phyloP scores from a whole-genome alignment of 768 basidiomycete species.

The Tylopilus sp. region DNA sequence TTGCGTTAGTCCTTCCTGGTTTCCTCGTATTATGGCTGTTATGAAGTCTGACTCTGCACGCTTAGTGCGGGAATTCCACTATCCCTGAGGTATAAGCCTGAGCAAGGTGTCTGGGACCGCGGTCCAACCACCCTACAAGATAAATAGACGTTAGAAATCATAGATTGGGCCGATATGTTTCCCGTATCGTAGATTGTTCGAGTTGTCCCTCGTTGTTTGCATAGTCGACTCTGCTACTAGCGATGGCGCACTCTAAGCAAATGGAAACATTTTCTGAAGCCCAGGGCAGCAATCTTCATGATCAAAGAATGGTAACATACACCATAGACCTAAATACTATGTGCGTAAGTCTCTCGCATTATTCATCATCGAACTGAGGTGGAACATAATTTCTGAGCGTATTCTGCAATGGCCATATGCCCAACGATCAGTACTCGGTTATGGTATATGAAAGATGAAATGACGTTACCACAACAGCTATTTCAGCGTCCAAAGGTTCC shows the following conservation, averaged over 20 bases:
- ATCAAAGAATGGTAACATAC: not conserved
- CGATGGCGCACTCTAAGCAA: too few species aligned
- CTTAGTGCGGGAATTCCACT: constrained; percentile 16
- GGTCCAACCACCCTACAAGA: not conserved
- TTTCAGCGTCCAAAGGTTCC: not conserved
- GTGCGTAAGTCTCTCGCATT: not conserved
- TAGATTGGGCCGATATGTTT: not conserved
- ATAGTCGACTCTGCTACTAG: too few species aligned
- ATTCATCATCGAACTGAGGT: not conserved
- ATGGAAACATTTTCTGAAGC: too few species aligned
- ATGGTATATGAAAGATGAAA: not conserved
- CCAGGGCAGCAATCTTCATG: not conserved
- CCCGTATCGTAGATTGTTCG: not conserved
- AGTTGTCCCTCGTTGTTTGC: not conserved
- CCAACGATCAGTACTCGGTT: not conserved
- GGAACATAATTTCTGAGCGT: constrained; percentile 1
- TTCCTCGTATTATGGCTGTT: not conserved
- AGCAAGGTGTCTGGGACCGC: not conserved
- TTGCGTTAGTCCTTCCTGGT: constrained; percentile 10
- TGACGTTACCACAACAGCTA: not conserved
- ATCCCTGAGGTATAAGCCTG: not conserved
- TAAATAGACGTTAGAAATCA: not conserved
- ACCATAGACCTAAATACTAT: too few species aligned
- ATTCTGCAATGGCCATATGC: not conserved
- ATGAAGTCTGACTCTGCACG: not conserved